Base-by-base conservation (phyloP, 805 yeast genomes). In the Yueomyces sinensis region DNA sequence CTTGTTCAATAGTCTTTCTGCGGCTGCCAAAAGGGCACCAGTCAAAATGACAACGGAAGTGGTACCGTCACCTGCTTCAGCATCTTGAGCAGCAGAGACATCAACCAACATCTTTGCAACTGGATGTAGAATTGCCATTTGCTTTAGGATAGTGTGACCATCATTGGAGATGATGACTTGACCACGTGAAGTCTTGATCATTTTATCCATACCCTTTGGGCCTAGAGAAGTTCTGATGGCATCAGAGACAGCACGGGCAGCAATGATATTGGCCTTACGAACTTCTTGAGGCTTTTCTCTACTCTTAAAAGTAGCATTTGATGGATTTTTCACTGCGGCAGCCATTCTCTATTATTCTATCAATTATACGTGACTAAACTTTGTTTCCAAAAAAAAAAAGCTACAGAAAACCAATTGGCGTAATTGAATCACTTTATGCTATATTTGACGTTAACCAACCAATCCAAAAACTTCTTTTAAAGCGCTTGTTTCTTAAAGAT, bases 21-120 rank as follows among this genome's bases (percentile, higher is more conserved):
- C 94, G 14, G 98, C 98, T 22, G 89, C 94, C 36, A 91, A 66
- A 32, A 91, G 62, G 4, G 96, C 89, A 27, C 98, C 99, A 5
- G 96, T 83, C 41, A 91, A 67, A 36, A 91, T 89, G 20, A 93
- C 98, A 23, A 91, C 98, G 2, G 95, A 79, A 0, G 99, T 91
- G 24, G 99, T 91, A 43, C 99, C 99, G 56, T 91, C 99, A 37
- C 99, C 99, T n/a, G 97, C 98, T 59, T 87, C 99, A 27, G 87
- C 81, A 50, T 91, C 99, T 62, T 91, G 99, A 1, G 98, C 97
- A 29, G 87, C 95, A 39, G 94, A 80, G 19, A 91, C 82, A 55
- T 91, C 97, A 31, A 91, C 98, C n/a, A 75, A 65, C 97, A 91
- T 91, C 52, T 86, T 80, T 1, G 98, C 98, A 2, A 95, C 99